Conservation (phyloP, 1,139 yeast genomes). For the Scheffersomyces illinoinensis region DNA sequence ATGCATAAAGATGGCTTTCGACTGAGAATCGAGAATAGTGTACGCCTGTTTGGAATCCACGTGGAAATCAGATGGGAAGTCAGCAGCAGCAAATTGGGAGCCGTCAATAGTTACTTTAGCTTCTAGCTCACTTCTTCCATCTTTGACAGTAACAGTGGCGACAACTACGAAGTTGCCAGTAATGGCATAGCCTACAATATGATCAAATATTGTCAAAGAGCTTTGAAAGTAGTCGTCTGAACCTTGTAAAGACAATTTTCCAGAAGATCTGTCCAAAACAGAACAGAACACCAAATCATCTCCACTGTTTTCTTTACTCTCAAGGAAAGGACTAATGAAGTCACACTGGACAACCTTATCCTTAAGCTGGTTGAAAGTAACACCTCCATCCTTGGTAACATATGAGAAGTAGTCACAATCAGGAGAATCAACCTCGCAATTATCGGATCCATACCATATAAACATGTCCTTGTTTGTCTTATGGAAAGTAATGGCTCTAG, state of each 20-base stretch:
- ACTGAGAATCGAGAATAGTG: conserved; percentile 75
- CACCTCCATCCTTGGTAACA: conserved; percentile 65
- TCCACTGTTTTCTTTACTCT: conserved; percentile 29
- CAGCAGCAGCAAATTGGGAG: conserved; percentile 71
- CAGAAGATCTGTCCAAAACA: conserved; percentile 13
- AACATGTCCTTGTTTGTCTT: conserved; percentile 55
- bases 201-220: conserved; percentile 42
- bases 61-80: conserved; percentile 69
- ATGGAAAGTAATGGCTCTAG: conserved; percentile 55
- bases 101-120: conserved; percentile 87
- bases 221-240: conserved; percentile 54
- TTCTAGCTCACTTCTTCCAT: conserved; percentile 44
- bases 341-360: conserved; percentile 62
- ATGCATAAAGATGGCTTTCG: conserved; percentile 79
- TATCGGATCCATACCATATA: conserved; percentile 67
- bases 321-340: conserved; percentile 59
- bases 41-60: conserved; percentile 74
- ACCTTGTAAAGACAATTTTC: conserved; percentile 40
- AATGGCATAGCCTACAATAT: conserved; percentile 64
- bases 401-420: conserved; percentile 61
- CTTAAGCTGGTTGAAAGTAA: conserved; percentile 52
- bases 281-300: conserved; percentile 67
- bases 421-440: conserved; percentile 44
- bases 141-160: conserved; percentile 49
- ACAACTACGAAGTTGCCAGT: conserved; percentile 70